Conservation (phyloP, 2,329 filamentous ascomycete species). For the Sporothrix protearum region DNA sequence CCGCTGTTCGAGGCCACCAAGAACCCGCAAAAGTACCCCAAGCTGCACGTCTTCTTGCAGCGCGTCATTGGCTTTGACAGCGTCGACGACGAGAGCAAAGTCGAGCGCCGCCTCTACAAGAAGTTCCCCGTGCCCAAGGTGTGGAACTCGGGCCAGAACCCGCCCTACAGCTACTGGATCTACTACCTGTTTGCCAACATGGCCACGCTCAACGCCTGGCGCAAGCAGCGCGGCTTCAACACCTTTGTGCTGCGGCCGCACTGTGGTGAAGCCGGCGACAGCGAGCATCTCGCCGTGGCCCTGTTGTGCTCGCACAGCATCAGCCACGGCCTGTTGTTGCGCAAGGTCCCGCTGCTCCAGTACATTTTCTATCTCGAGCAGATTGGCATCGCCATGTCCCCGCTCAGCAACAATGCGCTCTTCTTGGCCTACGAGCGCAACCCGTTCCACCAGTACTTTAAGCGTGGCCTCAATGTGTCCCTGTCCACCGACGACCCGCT, state of each 20-base stretch:
- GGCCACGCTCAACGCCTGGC: constrained; percentile 84
- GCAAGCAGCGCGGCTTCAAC: constrained; percentile 88
- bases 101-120: constrained; percentile 86
- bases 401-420: constrained; percentile 92
- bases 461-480: constrained; percentile 89
- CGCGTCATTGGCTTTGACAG: constrained; percentile 95
- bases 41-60: constrained; percentile 91
- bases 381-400: constrained; percentile 99
- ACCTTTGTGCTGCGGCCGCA: constrained; percentile 91
- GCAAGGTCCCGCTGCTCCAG: constrained; percentile 91
- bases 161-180: constrained; percentile 98
- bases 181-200: constrained; percentile 97
- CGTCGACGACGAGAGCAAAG: constrained; percentile 97
- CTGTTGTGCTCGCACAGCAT: constrained; percentile 94
- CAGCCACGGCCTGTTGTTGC: constrained; percentile 85
- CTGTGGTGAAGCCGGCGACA: constrained; percentile 94
- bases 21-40: constrained; percentile 80
- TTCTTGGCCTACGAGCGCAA: constrained; percentile 97
- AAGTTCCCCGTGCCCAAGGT: constrained; percentile 89
- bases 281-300: constrained; percentile 89
- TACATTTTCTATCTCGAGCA: constrained; percentile 98
- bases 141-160: constrained; percentile 92
- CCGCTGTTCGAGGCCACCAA: constrained; percentile 93
- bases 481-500: constrained; percentile 94
- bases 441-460: constrained; percentile 93